A percentile compares a stretch with the other conserved stretches of the same genome.
Evolutionary conservation across 208 protist species (phyloP).

Genomic region (Balamuthia mandrillaris): DNA sequence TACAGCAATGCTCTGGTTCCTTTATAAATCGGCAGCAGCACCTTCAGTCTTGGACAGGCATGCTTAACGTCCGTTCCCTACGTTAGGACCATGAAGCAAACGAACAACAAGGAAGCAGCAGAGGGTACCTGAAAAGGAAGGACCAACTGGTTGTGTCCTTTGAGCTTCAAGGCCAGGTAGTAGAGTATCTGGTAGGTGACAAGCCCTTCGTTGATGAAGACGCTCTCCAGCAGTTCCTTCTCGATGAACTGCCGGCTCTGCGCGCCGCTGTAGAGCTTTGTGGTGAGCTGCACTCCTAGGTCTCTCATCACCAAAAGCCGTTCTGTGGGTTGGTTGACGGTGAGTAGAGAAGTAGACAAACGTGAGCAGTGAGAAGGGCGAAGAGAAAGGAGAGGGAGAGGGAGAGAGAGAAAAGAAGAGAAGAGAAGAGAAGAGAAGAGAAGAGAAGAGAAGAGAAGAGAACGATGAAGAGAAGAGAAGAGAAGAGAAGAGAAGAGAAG

Average conservation of each 20-base stretch:
- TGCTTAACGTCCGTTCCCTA: neutral
- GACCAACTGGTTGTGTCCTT: neutral
- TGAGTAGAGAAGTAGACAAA: too few relatives aligned
- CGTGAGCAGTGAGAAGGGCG: too few relatives aligned
- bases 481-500: too few relatives aligned
- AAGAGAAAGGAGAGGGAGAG: too few relatives aligned
- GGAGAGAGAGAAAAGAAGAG: too few relatives aligned
- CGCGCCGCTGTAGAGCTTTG: neutral
- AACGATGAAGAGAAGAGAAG: too few relatives aligned
- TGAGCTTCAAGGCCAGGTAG: neutral
- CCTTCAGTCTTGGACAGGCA: neutral
- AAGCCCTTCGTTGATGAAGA: conserved; percentile 22
- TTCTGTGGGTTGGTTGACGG: too few relatives aligned
- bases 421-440: too few relatives aligned
- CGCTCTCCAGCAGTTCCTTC: neutral
- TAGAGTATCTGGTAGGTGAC: neutral
- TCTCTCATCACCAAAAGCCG: conserved; percentile 9
- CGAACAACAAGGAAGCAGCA: too few relatives aligned
- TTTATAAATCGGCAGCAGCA: neutral
- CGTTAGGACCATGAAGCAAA: neutral
- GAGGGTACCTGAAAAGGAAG: conserved; percentile 14
- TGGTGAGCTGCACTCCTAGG: neutral
- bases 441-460: too few relatives aligned
- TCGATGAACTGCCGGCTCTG: neutral
- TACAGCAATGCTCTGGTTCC: neutral